phyloP scores from a whole-genome alignment of 192 early-diverging fungal genomes.

The Oehlia diaphana region DNA sequence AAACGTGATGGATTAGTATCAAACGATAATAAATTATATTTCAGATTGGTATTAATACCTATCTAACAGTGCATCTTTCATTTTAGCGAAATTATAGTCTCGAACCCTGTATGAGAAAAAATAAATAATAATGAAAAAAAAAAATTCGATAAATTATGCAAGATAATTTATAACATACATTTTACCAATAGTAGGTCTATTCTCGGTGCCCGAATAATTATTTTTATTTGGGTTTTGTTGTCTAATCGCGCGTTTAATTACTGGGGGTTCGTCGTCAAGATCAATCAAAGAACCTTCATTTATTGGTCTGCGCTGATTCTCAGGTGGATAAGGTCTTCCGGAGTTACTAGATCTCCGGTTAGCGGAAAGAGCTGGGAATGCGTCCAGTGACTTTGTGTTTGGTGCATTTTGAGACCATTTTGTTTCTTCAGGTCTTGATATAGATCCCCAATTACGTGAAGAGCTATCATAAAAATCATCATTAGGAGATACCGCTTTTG shows the following conservation, averaged over 20 bases:
- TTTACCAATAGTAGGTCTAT: not conserved
- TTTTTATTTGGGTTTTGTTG: not conserved
- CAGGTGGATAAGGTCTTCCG: not conserved
- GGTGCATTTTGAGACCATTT: not conserved
- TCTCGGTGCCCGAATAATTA: not conserved
- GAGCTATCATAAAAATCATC: not conserved
- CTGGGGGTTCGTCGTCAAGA: not conserved
- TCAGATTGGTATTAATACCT: conserved; percentile 25
- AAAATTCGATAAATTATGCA: not conserved
- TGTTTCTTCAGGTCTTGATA: not conserved
- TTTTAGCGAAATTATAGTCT: conserved; percentile 40
- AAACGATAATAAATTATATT: not conserved
- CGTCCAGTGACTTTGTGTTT: not conserved
- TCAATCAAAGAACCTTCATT: not conserved
- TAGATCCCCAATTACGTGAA: too few species aligned
- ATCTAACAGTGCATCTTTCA: conserved; percentile 25
- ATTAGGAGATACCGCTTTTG: not conserved
- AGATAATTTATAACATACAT: not conserved
- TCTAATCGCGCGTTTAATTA: not conserved
- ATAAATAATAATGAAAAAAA: not conserved
- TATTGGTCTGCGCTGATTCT: not conserved
- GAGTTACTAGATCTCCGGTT: not conserved
- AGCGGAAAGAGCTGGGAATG: not conserved
- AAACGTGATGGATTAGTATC: not conserved
- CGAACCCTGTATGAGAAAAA: not conserved